Conservation (phyloP, 306 rosid genomes). For the Glycyrrhiza uralensis region DNA sequence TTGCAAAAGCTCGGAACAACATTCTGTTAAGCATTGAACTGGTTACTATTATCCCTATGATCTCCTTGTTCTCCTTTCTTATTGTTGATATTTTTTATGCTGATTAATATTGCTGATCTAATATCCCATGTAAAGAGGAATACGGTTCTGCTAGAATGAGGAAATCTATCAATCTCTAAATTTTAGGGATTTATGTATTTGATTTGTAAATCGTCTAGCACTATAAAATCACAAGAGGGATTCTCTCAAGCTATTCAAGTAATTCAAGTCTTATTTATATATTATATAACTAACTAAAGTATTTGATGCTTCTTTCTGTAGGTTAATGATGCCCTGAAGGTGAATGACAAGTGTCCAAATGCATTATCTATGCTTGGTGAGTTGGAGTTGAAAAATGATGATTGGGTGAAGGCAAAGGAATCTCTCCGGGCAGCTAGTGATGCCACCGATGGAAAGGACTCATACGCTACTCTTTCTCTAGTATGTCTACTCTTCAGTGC, state of each 20-base stretch:
- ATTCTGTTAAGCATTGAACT: slow-evolving; percentile 87
- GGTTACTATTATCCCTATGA: slow-evolving; percentile 46
- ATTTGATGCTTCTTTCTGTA: slow-evolving; percentile 32
- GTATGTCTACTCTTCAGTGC: slow-evolving; percentile 40
- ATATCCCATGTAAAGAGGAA: not conserved
- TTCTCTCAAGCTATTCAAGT: not conserved
- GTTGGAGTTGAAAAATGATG: slow-evolving; percentile 93
- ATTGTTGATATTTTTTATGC: not conserved
- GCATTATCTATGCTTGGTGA: slow-evolving; percentile 98
- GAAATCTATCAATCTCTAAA: not conserved
- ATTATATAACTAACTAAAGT: not conserved
- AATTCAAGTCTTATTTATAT: not conserved
- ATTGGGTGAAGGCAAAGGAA: slow-evolving; percentile 99
- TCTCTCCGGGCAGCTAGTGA: slow-evolving; percentile 95
- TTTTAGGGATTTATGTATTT: not conserved
- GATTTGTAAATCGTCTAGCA: not conserved
- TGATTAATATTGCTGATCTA: not conserved
- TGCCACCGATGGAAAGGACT: slow-evolving; percentile 93
- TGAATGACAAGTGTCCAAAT: slow-evolving; percentile 84
- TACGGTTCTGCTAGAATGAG: not conserved
- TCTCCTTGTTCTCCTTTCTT: slow-evolving; percentile 3
- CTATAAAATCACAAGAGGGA: not conserved
- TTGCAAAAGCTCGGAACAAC: slow-evolving; percentile 91
- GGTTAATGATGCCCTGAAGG: slow-evolving; percentile 95
- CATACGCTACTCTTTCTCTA: slow-evolving; percentile 88